These are phyloP conservation scores for Mycena amicta DNA, from an alignment of 768 basidiomycete species.

Conservation along the genomic window DNA sequence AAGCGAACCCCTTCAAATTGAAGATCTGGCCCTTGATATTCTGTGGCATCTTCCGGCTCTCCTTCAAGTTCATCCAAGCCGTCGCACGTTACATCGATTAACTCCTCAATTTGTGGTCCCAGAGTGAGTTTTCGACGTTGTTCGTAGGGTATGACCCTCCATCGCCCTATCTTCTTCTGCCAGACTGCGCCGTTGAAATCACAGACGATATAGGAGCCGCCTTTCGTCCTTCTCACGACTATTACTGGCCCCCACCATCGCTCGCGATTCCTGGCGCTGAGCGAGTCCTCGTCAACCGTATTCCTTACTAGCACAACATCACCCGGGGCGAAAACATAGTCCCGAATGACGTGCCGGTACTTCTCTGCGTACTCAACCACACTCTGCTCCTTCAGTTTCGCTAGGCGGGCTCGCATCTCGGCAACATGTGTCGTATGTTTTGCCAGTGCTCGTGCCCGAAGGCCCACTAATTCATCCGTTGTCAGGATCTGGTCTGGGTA, in stretches of 20 bases:
- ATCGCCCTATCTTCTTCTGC: conserved; percentile 9
- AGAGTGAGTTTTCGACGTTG: conserved; percentile 4
- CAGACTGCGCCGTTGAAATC: conserved; percentile 14
- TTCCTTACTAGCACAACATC: conserved; percentile 28
- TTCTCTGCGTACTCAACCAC: conserved; percentile 25
- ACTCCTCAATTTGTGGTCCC: neutral
- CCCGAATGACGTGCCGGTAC: conserved; percentile 12
- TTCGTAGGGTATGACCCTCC: conserved; percentile 12
- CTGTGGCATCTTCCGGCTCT: neutral
- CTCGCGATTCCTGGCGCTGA: conserved; percentile 20
- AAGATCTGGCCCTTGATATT: conserved; percentile 6
- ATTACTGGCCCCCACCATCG: conserved; percentile 29
- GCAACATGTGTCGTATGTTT: conserved; percentile 23
- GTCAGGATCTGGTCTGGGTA: conserved; percentile 13
- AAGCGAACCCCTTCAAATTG: conserved; percentile 8
- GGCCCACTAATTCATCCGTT: conserved; percentile 23
- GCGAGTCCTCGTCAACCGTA: conserved; percentile 21
- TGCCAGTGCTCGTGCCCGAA: conserved; percentile 11
- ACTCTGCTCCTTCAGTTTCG: conserved; percentile 12
- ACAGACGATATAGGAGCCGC: conserved; percentile 6
- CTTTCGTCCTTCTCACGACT: conserved; percentile 20
- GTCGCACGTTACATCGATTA: conserved; percentile 1
- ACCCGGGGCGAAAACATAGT: conserved; percentile 20
- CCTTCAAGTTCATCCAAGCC: conserved; percentile 1
- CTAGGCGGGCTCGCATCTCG: conserved; percentile 8